Base-by-base conservation (phyloP, 306 rosid genomes). In the Malus sylvestris region DNA sequence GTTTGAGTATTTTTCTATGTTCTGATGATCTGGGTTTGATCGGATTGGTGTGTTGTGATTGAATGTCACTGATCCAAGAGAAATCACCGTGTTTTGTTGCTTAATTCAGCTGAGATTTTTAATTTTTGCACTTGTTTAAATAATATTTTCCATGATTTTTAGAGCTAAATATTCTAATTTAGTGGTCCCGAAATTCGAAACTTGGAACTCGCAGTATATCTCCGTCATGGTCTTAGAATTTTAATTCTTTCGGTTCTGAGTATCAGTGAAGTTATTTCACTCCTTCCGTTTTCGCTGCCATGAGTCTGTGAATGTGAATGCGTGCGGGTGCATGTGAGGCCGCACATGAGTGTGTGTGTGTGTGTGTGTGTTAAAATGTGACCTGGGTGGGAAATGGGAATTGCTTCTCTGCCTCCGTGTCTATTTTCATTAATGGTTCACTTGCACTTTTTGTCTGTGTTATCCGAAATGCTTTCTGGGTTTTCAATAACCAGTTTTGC, bases 1-100 rank as follows among this genome's bases (percentile, higher is more conserved):
- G 45, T 59, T 22, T 35, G 29, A 66, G 45, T 68, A 42, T 52
- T 52, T 77, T 52, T 20, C 46, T 79, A 58, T 30, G 58, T 25
- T 61, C 32, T 59, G 73, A 32, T 52, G 51, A 61, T 71, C 30
- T 72, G 81, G 42, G 59, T 38, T 86, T 84, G 89, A 88, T 91
- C 90, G 64, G 84, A 81, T 76, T 73, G 68, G 82, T 77, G 25
- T 81, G 65, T 30, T 72, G 5, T 58, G 63, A 70, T 86, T 57
- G 72, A 51, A 53, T 70, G 76, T 57, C 67, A 64, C 72, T 68
- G 82, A 62, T 71, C 82, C 53, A 75, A 35, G 64, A 55, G 67
- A 10, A 38, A 42, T 40, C 69, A 8, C 44, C 68, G 52, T 68
- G 57, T 61, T 75, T 30, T 71, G 49, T 72, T 73, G 71, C 76